Base-by-base conservation (phyloP, 331 rosid species). In the Rhamnella rubrinervis region DNA sequence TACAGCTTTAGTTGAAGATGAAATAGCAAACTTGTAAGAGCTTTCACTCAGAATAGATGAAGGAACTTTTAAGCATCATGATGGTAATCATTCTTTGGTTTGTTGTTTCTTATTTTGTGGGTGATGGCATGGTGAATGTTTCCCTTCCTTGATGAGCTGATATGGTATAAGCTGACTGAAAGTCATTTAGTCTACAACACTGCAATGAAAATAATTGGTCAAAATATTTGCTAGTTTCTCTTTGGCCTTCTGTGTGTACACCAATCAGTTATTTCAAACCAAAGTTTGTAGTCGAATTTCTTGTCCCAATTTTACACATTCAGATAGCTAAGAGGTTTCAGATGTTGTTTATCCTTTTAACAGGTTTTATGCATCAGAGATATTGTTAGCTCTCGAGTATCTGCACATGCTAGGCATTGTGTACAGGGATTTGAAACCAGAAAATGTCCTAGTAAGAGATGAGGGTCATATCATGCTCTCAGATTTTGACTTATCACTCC, bases 381-480 rank as follows among this genome's bases (percentile, higher is more conserved):
- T 86, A 21, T 70, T 91, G 89, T 77, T 88, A 73, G 96, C 97
- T 31, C 86, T 91, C 0, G 97, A 91, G 88, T 91, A 91, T 75
- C 87, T 91, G 78, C 97, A 91, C 84, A 91, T 91, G 97, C 87
- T 91, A 55, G 97, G 97, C 66, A 86, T 88, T 57, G 97, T 91
- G 67, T 91, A 91, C 78, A 75, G 97, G 81, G 97, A 91, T 78
- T 72, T 91, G 60, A 91, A 91, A 81, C 97, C 95, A 8, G 97
- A 91, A 71, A 91, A 91, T 70, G 92, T 91, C 20, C 66, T 91
- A 63, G 95, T 88, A 1, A 81, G 95, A 77, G 95, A 88, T 20
- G 97, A 83, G 80, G 97, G 97, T 16, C 97, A 91, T 59, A 91
- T 91, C 80, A 91, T 91, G 97, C 95, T 91, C 70, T 91, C 95